Percentiles rank a stretch among this genome's conserved stretches.
These are phyloP conservation scores for Polyplosphaeria fusca DNA, from an alignment of 495 filamentous ascomycete genomes.

Conservation along the genomic window DNA sequence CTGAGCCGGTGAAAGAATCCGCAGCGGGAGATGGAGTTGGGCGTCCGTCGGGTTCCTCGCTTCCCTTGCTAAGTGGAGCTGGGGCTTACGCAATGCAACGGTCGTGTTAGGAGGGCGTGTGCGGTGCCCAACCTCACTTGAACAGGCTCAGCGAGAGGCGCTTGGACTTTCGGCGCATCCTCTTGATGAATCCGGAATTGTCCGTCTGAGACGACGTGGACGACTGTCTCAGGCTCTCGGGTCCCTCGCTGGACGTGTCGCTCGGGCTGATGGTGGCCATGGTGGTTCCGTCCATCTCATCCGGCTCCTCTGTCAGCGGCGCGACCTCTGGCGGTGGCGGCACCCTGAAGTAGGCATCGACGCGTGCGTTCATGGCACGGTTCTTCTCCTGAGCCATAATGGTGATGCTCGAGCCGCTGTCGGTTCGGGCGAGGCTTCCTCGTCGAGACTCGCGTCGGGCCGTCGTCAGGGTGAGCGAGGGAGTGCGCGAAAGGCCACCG, in stretches of 20 bases:
- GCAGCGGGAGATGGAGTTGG: background rate
- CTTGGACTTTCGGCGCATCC: conserved; percentile 25
- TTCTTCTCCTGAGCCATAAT: conserved; percentile 36
- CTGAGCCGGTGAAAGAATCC: background rate
- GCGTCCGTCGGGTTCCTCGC: background rate
- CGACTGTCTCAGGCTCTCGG: conserved; percentile 19
- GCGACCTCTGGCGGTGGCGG: background rate
- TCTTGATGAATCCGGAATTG: conserved; percentile 17
- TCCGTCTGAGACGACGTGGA: conserved; percentile 11
- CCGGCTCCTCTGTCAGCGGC: conserved; percentile 5
- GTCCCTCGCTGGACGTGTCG: conserved; percentile 28
- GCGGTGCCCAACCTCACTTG: conserved; percentile 7
- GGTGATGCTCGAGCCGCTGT: conserved; percentile 36
- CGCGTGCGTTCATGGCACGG: conserved; percentile 37
- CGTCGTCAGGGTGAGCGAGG: conserved; percentile 23
- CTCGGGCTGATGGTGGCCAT: conserved; percentile 14
- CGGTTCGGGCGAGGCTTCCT: conserved; percentile 34
- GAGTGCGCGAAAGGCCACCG: conserved; percentile 27
- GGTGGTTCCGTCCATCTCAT: conserved; percentile 4
- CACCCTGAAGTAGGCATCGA: conserved; percentile 38
- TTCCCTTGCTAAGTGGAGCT: conserved; percentile 1
- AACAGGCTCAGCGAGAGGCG: conserved; percentile 20
- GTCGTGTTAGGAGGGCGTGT: background rate
- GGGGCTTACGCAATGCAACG: background rate
- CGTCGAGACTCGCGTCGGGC: conserved; percentile 28